Percentiles rank a stretch among this genome's conserved stretches.
Evolutionary conservation across 495 filamentous ascomycete genomes (phyloP).

Genomic region (Polyplosphaeria fusca): DNA sequence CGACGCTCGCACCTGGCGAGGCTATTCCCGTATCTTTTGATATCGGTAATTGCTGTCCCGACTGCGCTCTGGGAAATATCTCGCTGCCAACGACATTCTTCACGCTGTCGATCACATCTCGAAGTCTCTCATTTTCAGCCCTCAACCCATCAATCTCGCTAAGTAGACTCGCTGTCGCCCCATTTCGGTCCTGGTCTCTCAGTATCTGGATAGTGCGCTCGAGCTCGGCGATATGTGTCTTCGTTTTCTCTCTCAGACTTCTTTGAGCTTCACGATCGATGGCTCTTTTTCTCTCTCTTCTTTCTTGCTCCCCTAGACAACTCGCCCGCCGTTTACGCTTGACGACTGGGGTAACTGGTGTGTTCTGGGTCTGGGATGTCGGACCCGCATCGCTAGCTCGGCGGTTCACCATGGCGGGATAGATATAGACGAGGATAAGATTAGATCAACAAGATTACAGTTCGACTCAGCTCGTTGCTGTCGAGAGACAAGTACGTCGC

Average conservation of each 20-base stretch:
- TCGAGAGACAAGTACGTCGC: background rate
- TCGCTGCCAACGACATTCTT: constrained; percentile 23
- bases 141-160: constrained; percentile 23
- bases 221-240: constrained; percentile 29
- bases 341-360: constrained; percentile 21
- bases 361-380: background rate
- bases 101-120: constrained; percentile 30
- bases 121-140: constrained; percentile 25
- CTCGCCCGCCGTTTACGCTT: constrained; percentile 24
- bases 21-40: background rate
- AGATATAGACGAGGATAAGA: background rate
- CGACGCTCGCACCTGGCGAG: constrained; percentile 4
- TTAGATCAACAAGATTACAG: background rate
- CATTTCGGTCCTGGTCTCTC: constrained; percentile 29
- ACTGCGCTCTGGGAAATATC: constrained; percentile 1
- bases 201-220: constrained; percentile 31
- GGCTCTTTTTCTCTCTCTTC: constrained; percentile 27
- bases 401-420: constrained; percentile 19
- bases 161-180: constrained; percentile 21
- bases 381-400: constrained; percentile 25
- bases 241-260: constrained; percentile 28
- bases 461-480: constrained; percentile 2
- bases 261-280: constrained; percentile 31
- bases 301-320: constrained; percentile 30
- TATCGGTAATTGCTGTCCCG: background rate